phyloP scores from a whole-genome alignment of 768 basidiomycete genomes.

The Trametes villosa region DNA sequence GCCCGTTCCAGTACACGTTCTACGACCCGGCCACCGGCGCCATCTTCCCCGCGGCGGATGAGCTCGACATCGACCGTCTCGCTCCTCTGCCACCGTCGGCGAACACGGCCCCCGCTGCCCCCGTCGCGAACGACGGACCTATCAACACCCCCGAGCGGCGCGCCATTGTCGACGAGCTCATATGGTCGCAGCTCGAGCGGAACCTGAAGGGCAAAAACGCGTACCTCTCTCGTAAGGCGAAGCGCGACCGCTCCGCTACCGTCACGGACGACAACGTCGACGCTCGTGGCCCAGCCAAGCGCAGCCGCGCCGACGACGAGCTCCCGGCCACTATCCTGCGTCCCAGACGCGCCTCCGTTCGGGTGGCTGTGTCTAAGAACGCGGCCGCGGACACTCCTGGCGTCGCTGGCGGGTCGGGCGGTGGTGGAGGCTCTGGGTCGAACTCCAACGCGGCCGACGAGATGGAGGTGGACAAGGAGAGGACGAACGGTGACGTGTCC shows the following conservation, averaged over 20 bases:
- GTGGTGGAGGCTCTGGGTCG: background rate
- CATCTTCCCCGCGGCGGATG: background rate
- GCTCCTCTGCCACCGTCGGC: background rate
- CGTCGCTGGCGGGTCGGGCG: background rate
- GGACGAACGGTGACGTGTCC: background rate
- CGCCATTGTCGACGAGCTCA: background rate
- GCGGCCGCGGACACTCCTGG: background rate
- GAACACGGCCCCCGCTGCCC: background rate
- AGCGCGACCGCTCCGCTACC: background rate
- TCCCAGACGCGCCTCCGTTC: background rate
- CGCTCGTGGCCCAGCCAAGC: background rate
- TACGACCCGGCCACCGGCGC: background rate
- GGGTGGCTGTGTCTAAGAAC: no score
- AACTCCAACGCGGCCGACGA: background rate
- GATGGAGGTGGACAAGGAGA: background rate
- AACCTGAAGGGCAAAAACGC: background rate
- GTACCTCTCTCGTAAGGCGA: background rate
- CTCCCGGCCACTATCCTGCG: background rate
- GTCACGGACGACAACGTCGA: background rate
- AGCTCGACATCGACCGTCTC: background rate
- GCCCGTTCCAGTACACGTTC: background rate
- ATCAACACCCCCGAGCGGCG: background rate
- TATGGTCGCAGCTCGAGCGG: background rate
- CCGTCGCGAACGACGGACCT: background rate
- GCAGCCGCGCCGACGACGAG: background rate